These are phyloP conservation scores for Claviceps pusilla DNA, from an alignment of 2,329 filamentous ascomycete genomes.

Conservation along the genomic window DNA sequence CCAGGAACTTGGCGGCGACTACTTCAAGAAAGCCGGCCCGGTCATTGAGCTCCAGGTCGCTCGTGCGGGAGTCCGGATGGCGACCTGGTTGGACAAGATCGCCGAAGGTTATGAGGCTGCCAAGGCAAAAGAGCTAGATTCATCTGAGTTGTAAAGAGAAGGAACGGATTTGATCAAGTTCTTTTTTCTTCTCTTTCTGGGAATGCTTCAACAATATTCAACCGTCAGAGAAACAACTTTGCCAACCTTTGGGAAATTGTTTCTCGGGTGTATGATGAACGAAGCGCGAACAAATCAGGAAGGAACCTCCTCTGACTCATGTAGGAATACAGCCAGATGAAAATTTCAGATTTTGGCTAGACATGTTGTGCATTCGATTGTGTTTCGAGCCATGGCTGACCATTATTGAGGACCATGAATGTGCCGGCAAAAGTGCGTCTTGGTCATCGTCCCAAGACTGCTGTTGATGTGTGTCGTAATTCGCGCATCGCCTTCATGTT, in stretches of 20 bases:
- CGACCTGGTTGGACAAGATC: slow-evolving; percentile 51
- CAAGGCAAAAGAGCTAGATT: slow-evolving; percentile 9
- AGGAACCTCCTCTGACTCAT: background rate
- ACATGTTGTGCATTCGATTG: background rate
- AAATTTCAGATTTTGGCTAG: background rate
- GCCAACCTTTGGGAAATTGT: background rate
- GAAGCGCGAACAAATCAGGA: background rate
- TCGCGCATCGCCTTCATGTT: background rate
- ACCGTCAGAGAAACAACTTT: background rate
- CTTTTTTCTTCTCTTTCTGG: no score
- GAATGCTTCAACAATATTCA: background rate
- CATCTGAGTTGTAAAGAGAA: slow-evolving; percentile 16
- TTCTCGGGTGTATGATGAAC: background rate
- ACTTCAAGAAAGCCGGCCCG: slow-evolving; percentile 48
- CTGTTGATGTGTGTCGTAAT: background rate
- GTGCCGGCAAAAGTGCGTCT: background rate
- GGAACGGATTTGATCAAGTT: background rate
- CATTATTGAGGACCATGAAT: no score
- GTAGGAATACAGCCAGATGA: background rate
- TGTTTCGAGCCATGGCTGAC: no score
- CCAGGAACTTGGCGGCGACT: slow-evolving; percentile 46
- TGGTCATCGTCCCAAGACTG: background rate
- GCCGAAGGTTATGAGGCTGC: slow-evolving; percentile 22
- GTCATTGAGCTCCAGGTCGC: slow-evolving; percentile 53
- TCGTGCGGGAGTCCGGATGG: slow-evolving; percentile 53